A percentile compares a stretch with the other conserved stretches of the same genome.
Evolutionary conservation across 164 flowering plant genomes (phyloP).

Genomic region (Annona cherimola): DNA sequence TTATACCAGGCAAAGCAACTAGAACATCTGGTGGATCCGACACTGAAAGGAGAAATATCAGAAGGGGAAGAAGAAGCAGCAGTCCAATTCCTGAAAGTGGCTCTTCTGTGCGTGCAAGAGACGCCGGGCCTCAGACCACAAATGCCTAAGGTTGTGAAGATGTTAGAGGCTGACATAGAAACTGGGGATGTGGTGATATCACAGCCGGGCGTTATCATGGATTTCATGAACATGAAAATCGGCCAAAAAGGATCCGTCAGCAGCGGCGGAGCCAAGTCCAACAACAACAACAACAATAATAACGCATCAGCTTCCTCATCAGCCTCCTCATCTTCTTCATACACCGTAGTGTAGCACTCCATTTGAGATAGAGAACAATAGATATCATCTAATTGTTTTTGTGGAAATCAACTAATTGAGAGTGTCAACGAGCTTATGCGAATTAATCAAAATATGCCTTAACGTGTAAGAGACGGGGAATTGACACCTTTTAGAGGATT

Average conservation of each 20-base stretch:
- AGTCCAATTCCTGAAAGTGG: slow-evolving; percentile 43
- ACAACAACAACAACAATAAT: too few relatives aligned
- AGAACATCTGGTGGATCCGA: slow-evolving; percentile 38
- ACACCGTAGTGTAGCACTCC: too few relatives aligned
- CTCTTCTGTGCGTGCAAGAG: slow-evolving; percentile 68
- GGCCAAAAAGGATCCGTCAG: slow-evolving; percentile 13
- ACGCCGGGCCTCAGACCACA: slow-evolving; percentile 36
- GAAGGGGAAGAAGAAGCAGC: slow-evolving; percentile 46
- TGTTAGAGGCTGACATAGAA: slow-evolving; percentile 34
- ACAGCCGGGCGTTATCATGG: slow-evolving; percentile 38
- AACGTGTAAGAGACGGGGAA: too few relatives aligned
- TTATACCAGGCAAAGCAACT: slow-evolving; percentile 30
- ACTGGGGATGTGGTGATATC: slow-evolving; percentile 24
- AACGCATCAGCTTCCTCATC: background rate
- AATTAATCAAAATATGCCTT: too few relatives aligned
- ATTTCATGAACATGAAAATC: slow-evolving; percentile 47
- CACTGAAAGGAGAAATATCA: slow-evolving; percentile 27
- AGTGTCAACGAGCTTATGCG: too few relatives aligned
- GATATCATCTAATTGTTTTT: too few relatives aligned
- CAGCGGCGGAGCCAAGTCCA: slow-evolving; percentile 20
- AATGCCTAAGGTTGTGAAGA: slow-evolving; percentile 44
- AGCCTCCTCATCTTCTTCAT: background rate
- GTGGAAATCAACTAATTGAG: too few relatives aligned
- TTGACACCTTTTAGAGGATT: too few relatives aligned
- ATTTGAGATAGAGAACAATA: background rate